Conservation (phyloP, 2,329 filamentous ascomycete genomes). For the Cordyceps farinosa region DNA sequence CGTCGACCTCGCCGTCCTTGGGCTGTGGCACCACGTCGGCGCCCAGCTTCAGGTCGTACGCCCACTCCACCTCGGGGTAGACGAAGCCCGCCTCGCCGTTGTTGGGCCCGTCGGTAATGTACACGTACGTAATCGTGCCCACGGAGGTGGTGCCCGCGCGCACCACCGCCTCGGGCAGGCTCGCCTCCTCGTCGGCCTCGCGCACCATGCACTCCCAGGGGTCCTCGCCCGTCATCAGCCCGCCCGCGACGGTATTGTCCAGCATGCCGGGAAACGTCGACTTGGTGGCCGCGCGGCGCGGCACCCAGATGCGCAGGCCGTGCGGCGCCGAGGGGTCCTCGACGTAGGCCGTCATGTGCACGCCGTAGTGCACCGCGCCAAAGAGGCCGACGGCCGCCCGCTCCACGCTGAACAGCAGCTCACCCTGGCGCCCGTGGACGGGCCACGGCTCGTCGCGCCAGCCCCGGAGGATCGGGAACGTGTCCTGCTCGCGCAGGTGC, state of each 20-base stretch:
- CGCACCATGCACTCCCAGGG: constrained; percentile 79
- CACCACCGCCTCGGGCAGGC: constrained; percentile 67
- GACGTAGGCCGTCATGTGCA: constrained; percentile 76
- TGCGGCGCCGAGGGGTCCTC: constrained; percentile 36
- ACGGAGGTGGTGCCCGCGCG: constrained; percentile 53
- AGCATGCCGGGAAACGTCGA: constrained; percentile 88
- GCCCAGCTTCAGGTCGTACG: constrained; percentile 82
- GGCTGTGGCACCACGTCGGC: constrained; percentile 66
- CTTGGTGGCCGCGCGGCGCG: constrained; percentile 71
- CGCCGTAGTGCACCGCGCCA: constrained; percentile 72
- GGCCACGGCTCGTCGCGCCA: constrained; percentile 83
- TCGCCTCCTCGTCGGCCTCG: constrained; percentile 87
- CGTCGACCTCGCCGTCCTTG: constrained; percentile 84
- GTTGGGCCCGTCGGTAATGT: constrained; percentile 69
- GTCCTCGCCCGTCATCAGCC: constrained; percentile 72
- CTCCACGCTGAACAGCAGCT: constrained; percentile 71
- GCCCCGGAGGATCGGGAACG: constrained; percentile 70
- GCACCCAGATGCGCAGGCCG: constrained; percentile 79
- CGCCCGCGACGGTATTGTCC: constrained; percentile 88
- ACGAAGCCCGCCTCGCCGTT: constrained; percentile 78
- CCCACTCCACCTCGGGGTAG: constrained; percentile 87
- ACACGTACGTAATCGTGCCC: constrained; percentile 80
- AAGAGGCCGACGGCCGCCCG: constrained; percentile 71
- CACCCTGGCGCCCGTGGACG: constrained; percentile 63
- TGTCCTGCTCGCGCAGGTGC: constrained; percentile 65